Evolutionary conservation across 176 grass and related monocot genomes (phyloP).

Genomic region (Oryza australiensis): DNA sequence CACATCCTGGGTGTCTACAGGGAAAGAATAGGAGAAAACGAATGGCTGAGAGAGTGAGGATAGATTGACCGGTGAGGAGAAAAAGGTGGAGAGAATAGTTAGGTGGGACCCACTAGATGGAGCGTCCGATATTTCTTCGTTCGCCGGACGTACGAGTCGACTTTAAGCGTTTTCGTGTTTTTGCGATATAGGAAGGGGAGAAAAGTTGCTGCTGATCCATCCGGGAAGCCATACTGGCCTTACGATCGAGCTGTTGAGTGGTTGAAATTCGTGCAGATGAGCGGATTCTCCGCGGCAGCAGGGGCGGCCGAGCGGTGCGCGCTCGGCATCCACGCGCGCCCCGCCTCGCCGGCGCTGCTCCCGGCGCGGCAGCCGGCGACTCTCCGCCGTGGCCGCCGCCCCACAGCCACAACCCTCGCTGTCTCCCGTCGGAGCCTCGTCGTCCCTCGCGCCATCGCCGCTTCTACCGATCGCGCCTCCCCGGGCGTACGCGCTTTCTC

Average conservation of each 20-base stretch:
- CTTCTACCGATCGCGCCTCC: slow-evolving; percentile 36
- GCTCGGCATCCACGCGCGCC: slow-evolving; percentile 41
- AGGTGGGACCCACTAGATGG: too few species aligned
- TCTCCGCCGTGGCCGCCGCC: background rate
- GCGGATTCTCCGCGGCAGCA: slow-evolving; percentile 33
- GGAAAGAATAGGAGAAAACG: too few species aligned
- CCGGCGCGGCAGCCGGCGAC: slow-evolving; percentile 20
- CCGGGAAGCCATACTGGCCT: background rate
- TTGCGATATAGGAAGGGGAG: background rate
- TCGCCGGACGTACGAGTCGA: too few species aligned
- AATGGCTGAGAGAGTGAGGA: too few species aligned
- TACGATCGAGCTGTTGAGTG: background rate
- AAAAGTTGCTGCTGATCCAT: background rate
- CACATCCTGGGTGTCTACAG: too few species aligned
- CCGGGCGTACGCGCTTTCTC: slow-evolving; percentile 12
- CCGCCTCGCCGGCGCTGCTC: slow-evolving; percentile 23
- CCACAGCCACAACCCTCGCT: background rate
- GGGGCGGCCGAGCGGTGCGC: slow-evolving; percentile 41
- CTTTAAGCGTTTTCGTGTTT: too few species aligned
- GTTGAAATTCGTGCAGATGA: slow-evolving; percentile 37
- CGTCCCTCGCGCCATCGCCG: slow-evolving; percentile 41
- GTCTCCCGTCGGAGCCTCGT: slow-evolving; percentile 33
- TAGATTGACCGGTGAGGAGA: too few species aligned
- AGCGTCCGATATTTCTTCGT: too few species aligned
- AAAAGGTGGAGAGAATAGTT: too few species aligned